Evolutionary conservation across 345 rosid species (phyloP).

Genomic region (Ceriops zippeliana): DNA sequence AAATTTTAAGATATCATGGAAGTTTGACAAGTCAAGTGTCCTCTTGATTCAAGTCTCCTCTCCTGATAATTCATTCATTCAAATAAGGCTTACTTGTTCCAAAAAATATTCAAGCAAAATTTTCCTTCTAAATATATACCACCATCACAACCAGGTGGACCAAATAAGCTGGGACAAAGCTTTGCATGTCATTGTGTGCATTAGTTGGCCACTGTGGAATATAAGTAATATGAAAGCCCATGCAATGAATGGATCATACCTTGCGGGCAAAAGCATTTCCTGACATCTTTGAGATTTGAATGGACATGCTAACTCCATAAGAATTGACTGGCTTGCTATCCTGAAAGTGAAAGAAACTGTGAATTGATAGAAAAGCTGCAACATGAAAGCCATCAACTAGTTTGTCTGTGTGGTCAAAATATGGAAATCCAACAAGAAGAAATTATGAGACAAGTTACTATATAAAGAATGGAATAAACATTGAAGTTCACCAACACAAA

Average conservation of each 20-base stretch:
- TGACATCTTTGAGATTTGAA: slow-evolving; percentile 42
- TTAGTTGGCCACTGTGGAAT: too few species aligned
- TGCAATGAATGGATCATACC: background rate
- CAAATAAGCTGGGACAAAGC: too few species aligned
- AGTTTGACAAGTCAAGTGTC: background rate
- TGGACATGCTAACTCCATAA: slow-evolving; percentile 32
- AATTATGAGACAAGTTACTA: too few species aligned
- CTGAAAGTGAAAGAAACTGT: slow-evolving; percentile 24
- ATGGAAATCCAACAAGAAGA: background rate
- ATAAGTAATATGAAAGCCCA: too few species aligned
- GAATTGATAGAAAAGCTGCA: background rate
- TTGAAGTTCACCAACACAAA: background rate
- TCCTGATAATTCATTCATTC: too few species aligned
- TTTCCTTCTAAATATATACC: too few species aligned
- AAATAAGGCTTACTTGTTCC: too few species aligned
- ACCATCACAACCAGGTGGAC: too few species aligned
- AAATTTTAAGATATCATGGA: background rate
- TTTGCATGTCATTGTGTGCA: background rate
- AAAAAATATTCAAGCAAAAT: too few species aligned
- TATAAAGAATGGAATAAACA: background rate
- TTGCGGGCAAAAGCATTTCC: slow-evolving; percentile 4
- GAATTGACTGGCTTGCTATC: slow-evolving; percentile 38
- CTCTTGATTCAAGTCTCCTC: background rate
- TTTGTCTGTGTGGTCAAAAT: background rate
- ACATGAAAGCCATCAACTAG: background rate